These are phyloP conservation scores for Solanum aculeatissimum DNA, from an alignment of 305 asterid genomes.

Conservation along the genomic window DNA sequence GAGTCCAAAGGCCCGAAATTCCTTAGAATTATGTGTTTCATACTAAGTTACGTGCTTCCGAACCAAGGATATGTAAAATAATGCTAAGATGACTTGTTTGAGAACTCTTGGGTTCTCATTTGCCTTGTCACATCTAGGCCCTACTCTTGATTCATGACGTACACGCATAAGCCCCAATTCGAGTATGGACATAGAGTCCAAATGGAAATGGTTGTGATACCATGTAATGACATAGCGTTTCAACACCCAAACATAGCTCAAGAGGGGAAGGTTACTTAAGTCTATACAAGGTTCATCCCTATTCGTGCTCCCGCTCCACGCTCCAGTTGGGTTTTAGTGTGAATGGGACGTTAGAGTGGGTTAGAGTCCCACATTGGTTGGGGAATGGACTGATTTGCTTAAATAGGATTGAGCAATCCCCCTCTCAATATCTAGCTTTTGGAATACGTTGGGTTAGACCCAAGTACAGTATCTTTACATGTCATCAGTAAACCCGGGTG, in stretches of 20 bases:
- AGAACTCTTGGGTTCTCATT: too few species aligned
- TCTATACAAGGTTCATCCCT: not conserved
- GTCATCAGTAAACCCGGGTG: not conserved
- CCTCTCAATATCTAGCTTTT: not conserved
- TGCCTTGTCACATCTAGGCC: too few species aligned
- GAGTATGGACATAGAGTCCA: not conserved
- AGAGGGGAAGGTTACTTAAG: not conserved
- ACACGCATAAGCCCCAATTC: not conserved
- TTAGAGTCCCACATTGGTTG: not conserved
- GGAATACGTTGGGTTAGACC: not conserved
- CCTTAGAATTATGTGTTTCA: too few species aligned
- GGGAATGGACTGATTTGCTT: not conserved
- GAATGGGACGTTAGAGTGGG: not conserved
- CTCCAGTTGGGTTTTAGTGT: not conserved
- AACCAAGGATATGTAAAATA: too few species aligned
- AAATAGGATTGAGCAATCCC: not conserved
- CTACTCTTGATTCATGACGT: too few species aligned
- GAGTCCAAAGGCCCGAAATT: too few species aligned
- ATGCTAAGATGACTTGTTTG: too few species aligned
- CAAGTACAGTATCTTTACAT: not conserved
- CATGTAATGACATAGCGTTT: not conserved
- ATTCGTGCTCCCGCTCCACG: not conserved
- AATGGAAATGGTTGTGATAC: not conserved
- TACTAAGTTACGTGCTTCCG: too few species aligned
- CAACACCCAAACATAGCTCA: not conserved